Percentiles rank a stretch among this genome's conserved stretches.
Conservation (phyloP, 176 grass and related monocot species). For the maize (Zea mays) region Zm-B73-REFERENCE-NAM-5.0 NC_050097.1:4908501-4909000, state of each 20-base stretch:
- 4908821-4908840: too few relatives aligned
- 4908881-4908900: too few relatives aligned
- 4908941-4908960: too few relatives aligned
- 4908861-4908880: too few relatives aligned
- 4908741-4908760: not conserved
- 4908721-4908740: not conserved
- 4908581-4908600: not conserved
- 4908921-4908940: too few relatives aligned
- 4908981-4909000: too few relatives aligned
- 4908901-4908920: too few relatives aligned
- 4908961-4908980: too few relatives aligned
- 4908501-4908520: not conserved
- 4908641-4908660: not conserved
- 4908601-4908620: not conserved
- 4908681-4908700: not conserved
- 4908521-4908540: not conserved
- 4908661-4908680: not conserved
- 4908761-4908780: too few relatives aligned
- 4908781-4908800: too few relatives aligned
- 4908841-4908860: too few relatives aligned
- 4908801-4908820: too few relatives aligned
- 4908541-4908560: not conserved
- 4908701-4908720: not conserved
- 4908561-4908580: conserved; percentile 5
- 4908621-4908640: not conserved